Evolutionary conservation across 495 filamentous ascomycete genomes (phyloP).

Genomic region (Sabuloglossum arenarium): DNA sequence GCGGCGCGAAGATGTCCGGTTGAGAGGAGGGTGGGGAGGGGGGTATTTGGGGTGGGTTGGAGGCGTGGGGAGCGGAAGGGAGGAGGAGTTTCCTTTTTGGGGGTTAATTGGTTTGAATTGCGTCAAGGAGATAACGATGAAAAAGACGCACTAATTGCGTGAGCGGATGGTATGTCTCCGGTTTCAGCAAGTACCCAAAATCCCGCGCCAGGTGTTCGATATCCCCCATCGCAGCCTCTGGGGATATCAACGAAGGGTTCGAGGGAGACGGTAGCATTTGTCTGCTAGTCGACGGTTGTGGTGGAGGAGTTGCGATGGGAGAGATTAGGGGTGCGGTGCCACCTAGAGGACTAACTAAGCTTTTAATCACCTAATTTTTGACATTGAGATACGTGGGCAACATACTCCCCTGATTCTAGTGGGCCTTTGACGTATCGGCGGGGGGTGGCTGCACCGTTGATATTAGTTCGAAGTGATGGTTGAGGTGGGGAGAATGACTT

Average conservation of each 20-base stretch:
- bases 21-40: slow-evolving; percentile 32
- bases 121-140: not conserved
- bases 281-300: not conserved
- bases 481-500: not conserved
- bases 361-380: not conserved
- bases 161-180: slow-evolving; percentile 63
- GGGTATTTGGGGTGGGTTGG: slow-evolving; percentile 24
- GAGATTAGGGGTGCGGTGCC: not conserved
- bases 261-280: not conserved
- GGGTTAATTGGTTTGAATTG: not conserved
- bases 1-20: slow-evolving; percentile 48
- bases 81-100: slow-evolving; percentile 29
- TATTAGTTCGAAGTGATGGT: not conserved
- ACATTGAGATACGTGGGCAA: not conserved
- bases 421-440: slow-evolving; percentile 27
- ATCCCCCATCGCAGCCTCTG: slow-evolving; percentile 11
- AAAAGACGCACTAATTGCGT: slow-evolving; percentile 24
- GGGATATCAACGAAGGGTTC: slow-evolving; percentile 11
- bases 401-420: slow-evolving; percentile 16
- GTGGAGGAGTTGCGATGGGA: not conserved
- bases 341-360: not conserved
- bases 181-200: slow-evolving; percentile 57
- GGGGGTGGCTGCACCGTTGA: not conserved
- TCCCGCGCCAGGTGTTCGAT: slow-evolving; percentile 27
- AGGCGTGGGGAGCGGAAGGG: slow-evolving; percentile 31